phyloP scores from a whole-genome alignment of 2,329 filamentous ascomycete species.

The Fusarium transvaalense region DNA sequence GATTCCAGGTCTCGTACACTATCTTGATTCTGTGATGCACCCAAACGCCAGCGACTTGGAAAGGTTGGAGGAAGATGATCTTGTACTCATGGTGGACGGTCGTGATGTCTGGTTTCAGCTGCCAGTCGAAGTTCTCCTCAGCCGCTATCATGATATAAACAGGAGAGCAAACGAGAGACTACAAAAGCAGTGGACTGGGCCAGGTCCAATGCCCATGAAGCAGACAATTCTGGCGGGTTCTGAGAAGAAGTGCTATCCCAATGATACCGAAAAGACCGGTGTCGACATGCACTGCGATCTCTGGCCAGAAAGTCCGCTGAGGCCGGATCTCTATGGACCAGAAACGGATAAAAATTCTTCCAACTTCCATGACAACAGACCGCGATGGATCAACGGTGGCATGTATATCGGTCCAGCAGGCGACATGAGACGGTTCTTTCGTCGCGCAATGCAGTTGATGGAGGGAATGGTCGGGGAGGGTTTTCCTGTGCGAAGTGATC shows the following conservation, averaged over 20 bases:
- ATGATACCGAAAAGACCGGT: neutral
- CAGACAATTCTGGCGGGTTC: conserved; percentile 3
- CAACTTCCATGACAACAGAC: neutral
- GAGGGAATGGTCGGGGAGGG: neutral
- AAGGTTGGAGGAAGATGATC: neutral
- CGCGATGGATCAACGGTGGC: conserved; percentile 8
- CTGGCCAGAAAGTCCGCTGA: neutral
- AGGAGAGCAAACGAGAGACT: conserved; percentile 11
- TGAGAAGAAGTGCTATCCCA: neutral
- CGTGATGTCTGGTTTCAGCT: conserved; percentile 22
- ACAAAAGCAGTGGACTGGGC: neutral
- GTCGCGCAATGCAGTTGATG: neutral
- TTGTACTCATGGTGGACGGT: conserved; percentile 16
- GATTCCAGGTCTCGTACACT: neutral
- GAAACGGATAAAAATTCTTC: neutral
- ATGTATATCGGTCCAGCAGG: conserved; percentile 17
- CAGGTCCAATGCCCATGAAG: conserved; percentile 5
- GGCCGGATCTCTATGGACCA: neutral
- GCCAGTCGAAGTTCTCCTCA: conserved; percentile 9
- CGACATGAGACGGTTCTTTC: conserved; percentile 15
- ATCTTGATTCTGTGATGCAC: conserved; percentile 15
- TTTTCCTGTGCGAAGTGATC: neutral
- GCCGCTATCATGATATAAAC: conserved; percentile 24
- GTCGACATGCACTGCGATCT: neutral
- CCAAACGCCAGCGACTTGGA: neutral